Evolutionary conservation across 495 filamentous ascomycete genomes (phyloP).

Genomic region (Penicillium canariense): DNA sequence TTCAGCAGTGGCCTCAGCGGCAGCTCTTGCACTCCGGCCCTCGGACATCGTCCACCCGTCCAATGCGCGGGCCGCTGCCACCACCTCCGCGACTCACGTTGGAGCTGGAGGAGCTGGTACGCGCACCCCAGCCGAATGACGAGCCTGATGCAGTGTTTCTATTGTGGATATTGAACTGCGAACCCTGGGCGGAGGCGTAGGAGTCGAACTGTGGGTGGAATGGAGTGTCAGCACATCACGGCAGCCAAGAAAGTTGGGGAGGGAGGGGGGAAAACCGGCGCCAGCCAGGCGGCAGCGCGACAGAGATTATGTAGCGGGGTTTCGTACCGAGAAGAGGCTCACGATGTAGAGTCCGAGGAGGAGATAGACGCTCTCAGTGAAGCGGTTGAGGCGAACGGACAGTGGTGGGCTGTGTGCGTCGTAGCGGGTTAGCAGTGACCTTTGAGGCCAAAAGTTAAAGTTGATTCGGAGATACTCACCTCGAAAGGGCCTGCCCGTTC

Average conservation of each 20-base stretch:
- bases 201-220: conserved; percentile 54
- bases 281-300: background rate
- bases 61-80: conserved; percentile 31
- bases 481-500: conserved; percentile 36
- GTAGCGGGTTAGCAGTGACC: conserved; percentile 26
- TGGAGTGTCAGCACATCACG: conserved; percentile 18
- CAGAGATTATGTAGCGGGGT: background rate
- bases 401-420: conserved; percentile 39
- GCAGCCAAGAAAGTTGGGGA: background rate
- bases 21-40: conserved; percentile 41
- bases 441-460: background rate
- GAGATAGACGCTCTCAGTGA: conserved; percentile 44
- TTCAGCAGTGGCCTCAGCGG: background rate
- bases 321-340: conserved; percentile 42
- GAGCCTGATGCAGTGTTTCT: conserved; percentile 20
- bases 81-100: conserved; percentile 31
- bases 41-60: conserved; percentile 43
- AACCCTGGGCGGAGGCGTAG: conserved; percentile 61
- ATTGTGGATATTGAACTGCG: conserved; percentile 56
- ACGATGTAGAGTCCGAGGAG: conserved; percentile 44
- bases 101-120: conserved; percentile 21
- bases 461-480: conserved; percentile 23
- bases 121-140: conserved; percentile 25
- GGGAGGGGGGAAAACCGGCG: background rate
- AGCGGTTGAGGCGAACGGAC: conserved; percentile 42